Percentiles rank a stretch among this genome's conserved stretches.
These are phyloP conservation scores for Musa schizocarpa DNA, from an alignment of 176 grass and related monocot species.

Conservation along the genomic window DNA sequence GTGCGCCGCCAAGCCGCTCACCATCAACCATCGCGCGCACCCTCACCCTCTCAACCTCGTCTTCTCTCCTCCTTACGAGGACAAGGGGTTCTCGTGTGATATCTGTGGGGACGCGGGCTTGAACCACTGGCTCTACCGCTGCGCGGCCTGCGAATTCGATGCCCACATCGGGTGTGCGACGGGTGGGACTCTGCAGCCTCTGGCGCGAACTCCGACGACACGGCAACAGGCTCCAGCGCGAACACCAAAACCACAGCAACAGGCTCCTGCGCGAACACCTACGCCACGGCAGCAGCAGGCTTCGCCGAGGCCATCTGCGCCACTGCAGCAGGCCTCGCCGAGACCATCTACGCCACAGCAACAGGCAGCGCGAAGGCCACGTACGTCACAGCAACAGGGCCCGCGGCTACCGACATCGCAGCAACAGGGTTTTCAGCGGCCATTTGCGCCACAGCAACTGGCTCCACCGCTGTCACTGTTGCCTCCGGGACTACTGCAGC, in stretches of 20 bases:
- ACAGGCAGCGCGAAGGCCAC: not conserved
- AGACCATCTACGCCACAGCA: not conserved
- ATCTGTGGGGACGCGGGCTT: not conserved
- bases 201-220: not conserved
- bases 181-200: too few species aligned
- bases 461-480: not conserved
- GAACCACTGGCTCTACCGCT: constrained; percentile 18
- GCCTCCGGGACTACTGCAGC: not conserved
- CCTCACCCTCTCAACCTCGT: not conserved
- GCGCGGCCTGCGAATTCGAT: constrained; percentile 7
- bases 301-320: not conserved
- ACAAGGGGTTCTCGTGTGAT: constrained; percentile 10
- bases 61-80: constrained; percentile 14
- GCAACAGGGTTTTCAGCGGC: not conserved
- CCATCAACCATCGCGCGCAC: constrained; percentile 3
- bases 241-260: not conserved
- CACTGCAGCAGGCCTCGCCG: not conserved
- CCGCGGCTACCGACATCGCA: not conserved
- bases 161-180: constrained; percentile 4
- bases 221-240: not conserved
- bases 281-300: not conserved
- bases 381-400: not conserved
- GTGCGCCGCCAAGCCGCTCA: constrained; percentile 4
- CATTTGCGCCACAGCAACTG: not conserved
- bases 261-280: not conserved